A percentile compares a stretch with the other conserved stretches of the same genome.
phyloP scores from a whole-genome alignment of 495 filamentous ascomycete genomes.

The Aspergillus sparsus region DNA sequence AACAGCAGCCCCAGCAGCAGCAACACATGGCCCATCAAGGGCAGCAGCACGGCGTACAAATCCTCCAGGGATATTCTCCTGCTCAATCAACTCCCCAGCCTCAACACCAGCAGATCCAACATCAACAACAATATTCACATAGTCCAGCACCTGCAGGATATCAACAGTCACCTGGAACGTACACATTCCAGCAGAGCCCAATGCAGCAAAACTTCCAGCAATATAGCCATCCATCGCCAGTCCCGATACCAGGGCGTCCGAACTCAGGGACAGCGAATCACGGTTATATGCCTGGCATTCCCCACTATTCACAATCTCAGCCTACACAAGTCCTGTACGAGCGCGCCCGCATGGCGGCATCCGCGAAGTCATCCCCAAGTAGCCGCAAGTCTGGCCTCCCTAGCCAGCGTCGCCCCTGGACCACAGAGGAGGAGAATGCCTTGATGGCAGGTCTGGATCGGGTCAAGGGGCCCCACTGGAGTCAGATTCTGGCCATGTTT shows the following conservation, averaged over 20 bases:
- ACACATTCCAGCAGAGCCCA: constrained; percentile 47
- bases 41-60: constrained; percentile 28
- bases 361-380: constrained; percentile 73
- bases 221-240: constrained; percentile 44
- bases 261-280: constrained; percentile 44
- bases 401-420: constrained; percentile 87
- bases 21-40: constrained; percentile 28
- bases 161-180: constrained; percentile 36
- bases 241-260: constrained; percentile 35
- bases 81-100: constrained; percentile 29
- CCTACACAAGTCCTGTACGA: constrained; percentile 81
- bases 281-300: constrained; percentile 54
- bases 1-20: constrained; percentile 23
- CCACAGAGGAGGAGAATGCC: constrained; percentile 85
- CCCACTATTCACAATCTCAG: constrained; percentile 67
- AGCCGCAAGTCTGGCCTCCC: constrained; percentile 73
- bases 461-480: constrained; percentile 94
- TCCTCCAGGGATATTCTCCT: constrained; percentile 24
- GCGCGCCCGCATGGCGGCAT: constrained; percentile 76
- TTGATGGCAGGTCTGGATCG: constrained; percentile 89
- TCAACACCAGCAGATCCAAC: constrained; percentile 33
- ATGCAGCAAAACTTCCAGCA: constrained; percentile 49
- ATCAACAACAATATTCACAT: constrained; percentile 42
- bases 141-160: constrained; percentile 44
- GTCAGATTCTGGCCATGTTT: constrained; percentile 87